Evolutionary conservation across 192 early-diverging fungal genomes (phyloP), one percentile per base, ranked within the genome.

Genomic region (Lunasporangiospora selenospora): DNA sequence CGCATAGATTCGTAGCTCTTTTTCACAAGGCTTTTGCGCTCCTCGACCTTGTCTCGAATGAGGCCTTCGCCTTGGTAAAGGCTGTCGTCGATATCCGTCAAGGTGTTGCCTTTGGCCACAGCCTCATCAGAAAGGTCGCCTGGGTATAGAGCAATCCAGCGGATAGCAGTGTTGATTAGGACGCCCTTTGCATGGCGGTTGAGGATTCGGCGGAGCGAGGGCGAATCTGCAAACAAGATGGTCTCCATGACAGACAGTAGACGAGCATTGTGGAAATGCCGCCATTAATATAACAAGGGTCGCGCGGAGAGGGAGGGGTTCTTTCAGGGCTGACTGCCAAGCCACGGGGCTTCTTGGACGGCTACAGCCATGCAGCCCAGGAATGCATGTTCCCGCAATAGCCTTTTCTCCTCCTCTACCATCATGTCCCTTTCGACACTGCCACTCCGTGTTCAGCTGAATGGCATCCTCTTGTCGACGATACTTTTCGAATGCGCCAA

Each of bases 171-270:
- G 39, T 63, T 43, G 16, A 81, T 60, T 16, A 81, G 58, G 2
- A 65, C 47, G 13, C 71, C 70, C 37, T 78, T 81, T 19, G 61
- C 57, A 51, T 81, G 80, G 30, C 53, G 54, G 53, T 70, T 75
- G 34, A 71, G 27, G 16, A 70, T 34, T 18, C 71, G 59, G n/a
- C 80, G 64, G 11, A 81, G 49, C 16, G 77, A 53, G 15, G 51
- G 21, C 37, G 69, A 46, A 30, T 73, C 69, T n/a, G 47, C 43
- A 26, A 51, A 73, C 13, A 58, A 16, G 4, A 2, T 18, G 3
- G 27, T 13, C 3, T 62, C 67, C 59, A 71, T 71, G 27, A 18
- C n/a, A n/a, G n/a, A n/a, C n/a, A n/a, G n/a, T n/a, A n/a, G n/a
- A n/a, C n/a, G n/a, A n/a, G 26, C 38, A 55, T 18, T 23, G 40